Percentiles rank a stretch among this genome's conserved stretches.
Evolutionary conservation across 768 basidiomycete species (phyloP).

Genomic region (Dentipellis fragilis): DNA sequence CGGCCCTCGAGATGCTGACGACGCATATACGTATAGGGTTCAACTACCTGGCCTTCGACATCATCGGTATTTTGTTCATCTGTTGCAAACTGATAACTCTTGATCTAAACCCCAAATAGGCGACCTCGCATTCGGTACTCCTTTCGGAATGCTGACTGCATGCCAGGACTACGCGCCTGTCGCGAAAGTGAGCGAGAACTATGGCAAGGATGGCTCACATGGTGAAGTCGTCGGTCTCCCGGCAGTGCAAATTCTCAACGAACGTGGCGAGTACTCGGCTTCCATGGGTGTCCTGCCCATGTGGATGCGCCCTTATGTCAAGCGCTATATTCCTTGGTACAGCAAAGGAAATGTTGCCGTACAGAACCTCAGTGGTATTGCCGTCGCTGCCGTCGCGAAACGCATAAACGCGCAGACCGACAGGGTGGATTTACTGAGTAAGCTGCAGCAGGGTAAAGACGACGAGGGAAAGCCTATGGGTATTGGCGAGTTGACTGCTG

Average conservation of each 20-base stretch:
- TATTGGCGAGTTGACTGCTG: constrained; percentile 76
- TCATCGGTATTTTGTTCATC: constrained; percentile 42
- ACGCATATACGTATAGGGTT: constrained; percentile 25
- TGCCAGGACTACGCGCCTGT: constrained; percentile 67
- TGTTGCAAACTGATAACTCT: too few species aligned
- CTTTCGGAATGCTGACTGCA: constrained; percentile 77
- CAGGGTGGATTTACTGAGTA: constrained; percentile 71
- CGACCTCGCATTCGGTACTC: constrained; percentile 74
- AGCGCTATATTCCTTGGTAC: constrained; percentile 27
- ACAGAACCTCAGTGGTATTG: constrained; percentile 26
- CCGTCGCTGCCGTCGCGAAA: constrained; percentile 41
- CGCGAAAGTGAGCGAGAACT: constrained; percentile 47
- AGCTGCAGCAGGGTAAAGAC: constrained; percentile 71
- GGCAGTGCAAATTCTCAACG: constrained; percentile 60
- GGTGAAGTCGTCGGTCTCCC: constrained; percentile 53
- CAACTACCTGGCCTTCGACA: constrained; percentile 63
- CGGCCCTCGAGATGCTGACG: constrained; percentile 5
- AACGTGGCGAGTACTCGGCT: constrained; percentile 33
- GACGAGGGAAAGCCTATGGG: constrained; percentile 76
- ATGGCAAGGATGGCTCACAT: constrained; percentile 31
- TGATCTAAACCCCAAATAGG: constrained; percentile 14
- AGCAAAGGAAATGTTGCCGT: constrained; percentile 21
- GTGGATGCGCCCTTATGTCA: constrained; percentile 23
- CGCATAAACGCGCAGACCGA: constrained; percentile 62
- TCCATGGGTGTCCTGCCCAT: constrained; percentile 29